These are phyloP conservation scores for Ulota crispa DNA, from an alignment of 225 moss, liverwort and hornwort genomes.

Conservation along the genomic window DNA sequence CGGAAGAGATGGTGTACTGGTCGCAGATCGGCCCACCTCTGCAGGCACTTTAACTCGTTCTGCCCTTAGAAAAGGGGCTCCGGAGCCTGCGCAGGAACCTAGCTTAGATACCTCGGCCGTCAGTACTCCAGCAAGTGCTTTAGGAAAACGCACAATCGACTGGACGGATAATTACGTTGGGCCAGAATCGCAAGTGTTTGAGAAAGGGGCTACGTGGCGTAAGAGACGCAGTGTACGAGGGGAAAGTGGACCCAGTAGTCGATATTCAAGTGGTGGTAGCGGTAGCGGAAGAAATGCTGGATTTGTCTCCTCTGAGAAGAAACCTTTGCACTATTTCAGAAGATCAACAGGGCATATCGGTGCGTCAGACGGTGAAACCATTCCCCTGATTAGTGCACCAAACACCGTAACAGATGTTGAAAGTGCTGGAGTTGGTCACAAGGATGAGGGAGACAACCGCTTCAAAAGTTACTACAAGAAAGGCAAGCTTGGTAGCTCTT, in stretches of 20 bases:
- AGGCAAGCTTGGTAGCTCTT: conserved; percentile 38
- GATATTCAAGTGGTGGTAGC: conserved; percentile 43
- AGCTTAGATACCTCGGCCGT: conserved; percentile 37
- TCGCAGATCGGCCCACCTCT: conserved; percentile 30
- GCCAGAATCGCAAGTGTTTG: conserved; percentile 42
- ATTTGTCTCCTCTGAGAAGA: conserved; percentile 51
- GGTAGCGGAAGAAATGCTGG: conserved; percentile 36
- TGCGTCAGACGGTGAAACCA: conserved; percentile 22
- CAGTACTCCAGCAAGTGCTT: conserved; percentile 35
- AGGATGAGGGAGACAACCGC: conserved; percentile 38
- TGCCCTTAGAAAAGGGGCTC: conserved; percentile 43
- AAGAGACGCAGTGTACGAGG: conserved; percentile 59
- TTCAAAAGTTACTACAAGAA: conserved; percentile 53
- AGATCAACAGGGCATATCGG: conserved; percentile 57
- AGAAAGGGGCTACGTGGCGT: conserved; percentile 52
- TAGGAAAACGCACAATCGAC: conserved; percentile 54
- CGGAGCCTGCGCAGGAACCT: conserved; percentile 32
- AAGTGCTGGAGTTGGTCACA: conserved; percentile 32
- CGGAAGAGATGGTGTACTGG: conserved; percentile 23
- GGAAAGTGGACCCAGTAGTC: conserved; percentile 50
- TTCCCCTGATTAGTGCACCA: conserved; percentile 21
- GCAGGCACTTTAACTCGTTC: conserved; percentile 56
- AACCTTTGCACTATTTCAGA: conserved; percentile 57
- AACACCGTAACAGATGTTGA: conserved; percentile 23
- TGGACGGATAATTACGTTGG: conserved; percentile 57